Base-by-base conservation (phyloP, 495 filamentous ascomycete species). In the Rhizodiscina lignyota region DNA sequence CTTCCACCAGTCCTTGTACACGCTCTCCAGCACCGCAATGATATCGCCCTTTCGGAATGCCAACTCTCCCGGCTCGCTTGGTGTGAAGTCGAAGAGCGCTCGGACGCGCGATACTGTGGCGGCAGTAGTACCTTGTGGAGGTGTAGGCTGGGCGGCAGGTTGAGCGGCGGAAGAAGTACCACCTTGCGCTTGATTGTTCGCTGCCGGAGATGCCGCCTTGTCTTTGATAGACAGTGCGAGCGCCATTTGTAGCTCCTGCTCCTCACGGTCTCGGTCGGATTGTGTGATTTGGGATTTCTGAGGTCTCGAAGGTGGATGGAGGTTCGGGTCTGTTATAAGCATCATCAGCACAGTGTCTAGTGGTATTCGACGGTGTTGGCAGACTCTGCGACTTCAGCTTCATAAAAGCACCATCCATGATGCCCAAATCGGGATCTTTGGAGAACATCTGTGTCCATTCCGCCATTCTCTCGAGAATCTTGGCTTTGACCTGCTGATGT, bases 1-100 rank as follows among this genome's bases (percentile, higher is more conserved):
- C 49, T 92, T 91, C 89, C 89, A 97, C 89, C 89, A 97, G 60
- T 97, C 89, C 56, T 96, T 97, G 54, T 89, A 97, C 2, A 96
- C 89, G 4, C 83, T 92, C 54, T 96, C 91, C 17, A 97, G 64
- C 11, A 97, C 89, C 6, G 91, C 87, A 56, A 97, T 97, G 30
- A 94, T 78, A 60, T 97, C 89, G 4, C 85, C 85, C 61, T 94
- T 97, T 38, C 83, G 77, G 50, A 97, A 97, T 46, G 89, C 83
- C 33, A 97, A 64, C 59, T 97, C 89, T 17, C 86, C 86, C 15
- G 83, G 71, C 58, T 97, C 89, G 2, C 85, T 86, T 3, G 89
- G 89, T 34, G 78, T 69, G 52, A 97, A 97, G 57, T 97, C 89
- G 51, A 81, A 97, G 20, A 96, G 63, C 6, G 91, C 89, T 44